Evolutionary conservation across 371 early-diverging fungal species (phyloP).

Genomic region (Mucor irregularis): DNA sequence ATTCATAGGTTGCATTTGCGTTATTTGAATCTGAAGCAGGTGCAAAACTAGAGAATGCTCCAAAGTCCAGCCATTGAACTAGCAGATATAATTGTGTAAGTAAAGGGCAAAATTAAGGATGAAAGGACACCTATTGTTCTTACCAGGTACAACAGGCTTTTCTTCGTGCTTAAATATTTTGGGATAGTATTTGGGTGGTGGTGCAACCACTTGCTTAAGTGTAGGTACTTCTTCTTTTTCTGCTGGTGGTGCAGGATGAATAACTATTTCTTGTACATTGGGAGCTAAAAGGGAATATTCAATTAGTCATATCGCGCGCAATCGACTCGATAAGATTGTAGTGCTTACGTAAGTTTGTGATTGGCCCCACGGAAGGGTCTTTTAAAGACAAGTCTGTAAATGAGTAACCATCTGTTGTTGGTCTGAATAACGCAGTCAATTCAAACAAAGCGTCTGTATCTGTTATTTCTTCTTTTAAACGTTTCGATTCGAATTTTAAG

Average conservation of each 20-base stretch:
- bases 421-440: slow-evolving; percentile 36
- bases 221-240: slow-evolving; percentile 20
- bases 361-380: slow-evolving; percentile 1
- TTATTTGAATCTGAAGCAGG: slow-evolving; percentile 50
- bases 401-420: slow-evolving; percentile 44
- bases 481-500: slow-evolving; percentile 16
- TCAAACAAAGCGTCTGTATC: slow-evolving; percentile 12
- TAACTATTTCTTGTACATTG: slow-evolving; percentile 33
- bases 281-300: slow-evolving; percentile 18
- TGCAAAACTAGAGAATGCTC: slow-evolving; percentile 52
- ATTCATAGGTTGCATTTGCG: slow-evolving; percentile 46
- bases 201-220: slow-evolving; percentile 32
- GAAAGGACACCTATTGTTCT: not conserved
- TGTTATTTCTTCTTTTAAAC: slow-evolving; percentile 14
- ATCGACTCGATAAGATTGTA: not conserved
- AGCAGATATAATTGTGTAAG: not conserved
- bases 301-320: not conserved
- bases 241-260: slow-evolving; percentile 32
- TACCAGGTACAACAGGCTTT: slow-evolving; percentile 41
- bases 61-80: slow-evolving; percentile 58
- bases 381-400: slow-evolving; percentile 34
- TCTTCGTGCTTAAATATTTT: slow-evolving; percentile 37
- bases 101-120: too few species aligned
- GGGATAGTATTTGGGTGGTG: slow-evolving; percentile 31
- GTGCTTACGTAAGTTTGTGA: slow-evolving; percentile 27